Evolutionary conservation across 2,329 filamentous ascomycete species (phyloP).

Genomic region (Alternaria dauci): DNA sequence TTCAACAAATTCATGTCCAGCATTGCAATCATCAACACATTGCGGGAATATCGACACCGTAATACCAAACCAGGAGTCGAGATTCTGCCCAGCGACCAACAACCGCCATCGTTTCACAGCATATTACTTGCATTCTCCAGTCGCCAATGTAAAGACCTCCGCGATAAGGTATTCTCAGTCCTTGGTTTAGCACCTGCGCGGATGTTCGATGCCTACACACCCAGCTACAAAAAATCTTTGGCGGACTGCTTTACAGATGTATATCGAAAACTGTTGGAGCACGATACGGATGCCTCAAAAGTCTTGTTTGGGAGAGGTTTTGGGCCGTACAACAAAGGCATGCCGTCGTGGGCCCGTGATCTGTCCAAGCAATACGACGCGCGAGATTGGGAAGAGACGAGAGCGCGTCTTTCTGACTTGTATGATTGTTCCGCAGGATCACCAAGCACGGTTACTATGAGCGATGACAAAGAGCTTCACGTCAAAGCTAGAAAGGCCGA

Average conservation of each 20-base stretch:
- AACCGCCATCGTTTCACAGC: neutral
- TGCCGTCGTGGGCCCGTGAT: neutral
- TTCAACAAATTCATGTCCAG: neutral
- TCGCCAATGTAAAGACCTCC: constrained; percentile 4
- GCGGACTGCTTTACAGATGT: neutral
- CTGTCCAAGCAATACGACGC: neutral
- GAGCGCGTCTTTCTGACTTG: neutral
- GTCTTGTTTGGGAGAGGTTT: neutral
- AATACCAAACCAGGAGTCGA: neutral
- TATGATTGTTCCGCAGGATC: neutral
- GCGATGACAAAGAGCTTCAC: neutral
- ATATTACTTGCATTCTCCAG: neutral
- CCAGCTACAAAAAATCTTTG: neutral
- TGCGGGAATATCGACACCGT: neutral
- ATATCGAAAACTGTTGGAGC: neutral
- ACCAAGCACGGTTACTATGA: neutral
- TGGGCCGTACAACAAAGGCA: neutral
- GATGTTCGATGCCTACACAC: neutral
- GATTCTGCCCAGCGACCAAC: neutral
- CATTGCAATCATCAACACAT: neutral
- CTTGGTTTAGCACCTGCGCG: neutral
- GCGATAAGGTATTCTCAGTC: neutral
- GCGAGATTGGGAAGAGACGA: neutral
- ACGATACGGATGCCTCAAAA: neutral
- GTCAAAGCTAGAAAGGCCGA: neutral